Conservation (phyloP, 345 rosid genomes). For the Physaria fendleri region DNA sequence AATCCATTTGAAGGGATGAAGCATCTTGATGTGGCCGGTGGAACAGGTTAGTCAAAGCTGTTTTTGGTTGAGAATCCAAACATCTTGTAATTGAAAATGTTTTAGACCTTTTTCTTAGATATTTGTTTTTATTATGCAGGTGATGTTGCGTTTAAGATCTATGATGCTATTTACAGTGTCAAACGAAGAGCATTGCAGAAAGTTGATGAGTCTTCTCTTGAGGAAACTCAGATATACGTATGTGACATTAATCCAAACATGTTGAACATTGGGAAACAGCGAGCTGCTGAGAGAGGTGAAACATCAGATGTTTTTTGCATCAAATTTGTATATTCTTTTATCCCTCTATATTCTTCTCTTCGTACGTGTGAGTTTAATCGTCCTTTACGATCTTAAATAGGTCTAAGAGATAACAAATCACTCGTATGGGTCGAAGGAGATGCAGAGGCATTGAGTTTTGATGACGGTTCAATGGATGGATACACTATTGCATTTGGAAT, state of each 20-base stretch:
- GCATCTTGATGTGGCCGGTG: constrained; percentile 99
- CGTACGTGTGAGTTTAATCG: neutral
- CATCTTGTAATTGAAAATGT: neutral
- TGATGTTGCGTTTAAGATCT: constrained; percentile 86
- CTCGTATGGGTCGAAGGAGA: constrained; percentile 88
- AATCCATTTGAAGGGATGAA: constrained; percentile 94
- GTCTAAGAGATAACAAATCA: constrained; percentile 49
- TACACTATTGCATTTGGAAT: constrained; percentile 98
- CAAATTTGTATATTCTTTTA: neutral
- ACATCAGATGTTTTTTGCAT: neutral
- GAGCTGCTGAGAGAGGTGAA: constrained; percentile 79
- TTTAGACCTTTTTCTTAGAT: neutral
- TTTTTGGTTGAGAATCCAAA: neutral
- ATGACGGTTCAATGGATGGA: constrained; percentile 78
- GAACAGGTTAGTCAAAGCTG: constrained; percentile 51
- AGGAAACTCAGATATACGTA: constrained; percentile 73
- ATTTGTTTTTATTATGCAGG: constrained; percentile 45
- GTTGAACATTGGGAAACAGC: constrained; percentile 75
- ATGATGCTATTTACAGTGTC: constrained; percentile 50
- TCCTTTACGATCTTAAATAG: constrained; percentile 4
- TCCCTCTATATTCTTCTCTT: neutral
- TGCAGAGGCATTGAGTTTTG: constrained; percentile 81
- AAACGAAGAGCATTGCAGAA: constrained; percentile 55
- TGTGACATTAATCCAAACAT: constrained; percentile 94
- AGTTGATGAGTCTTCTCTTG: constrained; percentile 51